Base-by-base conservation (phyloP, 108 stramenopile species). In the Cyclotella cryptica region DNA sequence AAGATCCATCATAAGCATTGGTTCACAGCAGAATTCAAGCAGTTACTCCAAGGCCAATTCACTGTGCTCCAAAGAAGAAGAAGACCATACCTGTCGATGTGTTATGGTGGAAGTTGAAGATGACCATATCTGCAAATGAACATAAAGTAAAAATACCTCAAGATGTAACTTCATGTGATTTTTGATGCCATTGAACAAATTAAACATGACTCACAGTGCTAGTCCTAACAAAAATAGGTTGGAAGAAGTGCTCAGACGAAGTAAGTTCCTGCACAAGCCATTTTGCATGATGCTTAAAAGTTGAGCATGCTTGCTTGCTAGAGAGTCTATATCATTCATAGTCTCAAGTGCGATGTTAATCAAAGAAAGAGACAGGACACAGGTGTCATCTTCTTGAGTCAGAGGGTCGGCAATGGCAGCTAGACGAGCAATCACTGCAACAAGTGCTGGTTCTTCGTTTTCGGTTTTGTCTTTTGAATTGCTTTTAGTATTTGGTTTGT, bases 341-440 rank as follows among this genome's bases (percentile, higher is more conserved):
- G 93, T 96, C 77, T 99, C 98, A 39, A 99, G 82, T 11, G 97
- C 97, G 53, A 99, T 94, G 71, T 98, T 98, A n/a, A 98, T 86
- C 13, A 98, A 81, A 22, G 90, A 86, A 42, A 99, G 79, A 19
- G 89, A 88, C 27, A 93, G 87, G 28, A 91, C 73, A 43, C 92
- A 88, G 27, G 86, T 89, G 28, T 72, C 86, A 72, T 91, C 87
- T 5, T 89, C 63, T 65, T 94, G 86, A 15, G 86, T 45, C 11
- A 86, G 81, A n/a, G 97, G 96, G 79, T 98, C 96, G 49, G 93
- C 83, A 21, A 97, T 78, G 7, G 83, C 66, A n/a, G 93, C 84
- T 29, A 97, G 71, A 58, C 94, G 90, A 27, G 80, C 71, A 75
- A 97, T 81, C 14, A 98, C 87, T 35, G 87, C 83, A 24, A 86